Percentiles rank a stretch among this genome's conserved stretches.
phyloP scores from a whole-genome alignment of 2,329 filamentous ascomycete species.

The Xylogone sp. region DNA sequence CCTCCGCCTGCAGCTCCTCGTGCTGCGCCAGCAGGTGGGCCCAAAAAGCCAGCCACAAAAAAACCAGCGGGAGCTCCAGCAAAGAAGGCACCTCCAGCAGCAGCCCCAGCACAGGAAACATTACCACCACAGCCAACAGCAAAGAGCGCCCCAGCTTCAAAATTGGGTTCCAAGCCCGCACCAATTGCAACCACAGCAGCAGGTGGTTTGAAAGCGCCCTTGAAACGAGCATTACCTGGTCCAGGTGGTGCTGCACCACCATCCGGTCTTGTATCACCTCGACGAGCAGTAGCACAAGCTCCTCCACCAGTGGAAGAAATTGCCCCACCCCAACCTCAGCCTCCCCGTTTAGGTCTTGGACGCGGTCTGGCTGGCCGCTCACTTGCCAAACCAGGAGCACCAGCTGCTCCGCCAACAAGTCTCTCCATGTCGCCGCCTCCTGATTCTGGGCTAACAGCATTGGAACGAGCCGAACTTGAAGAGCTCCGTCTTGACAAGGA shows the following conservation, averaged over 20 bases:
- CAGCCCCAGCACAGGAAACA: slow-evolving; percentile 45
- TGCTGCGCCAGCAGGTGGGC: slow-evolving; percentile 36
- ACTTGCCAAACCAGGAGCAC: slow-evolving; percentile 64
- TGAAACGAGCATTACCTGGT: slow-evolving; percentile 48
- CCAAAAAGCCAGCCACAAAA: slow-evolving; percentile 40
- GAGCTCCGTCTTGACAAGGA: slow-evolving; percentile 84
- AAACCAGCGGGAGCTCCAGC: slow-evolving; percentile 36
- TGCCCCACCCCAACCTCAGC: slow-evolving; percentile 20
- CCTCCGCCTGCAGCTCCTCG: slow-evolving; percentile 58
- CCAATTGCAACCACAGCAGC: slow-evolving; percentile 36
- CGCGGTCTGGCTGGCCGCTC: slow-evolving; percentile 81
- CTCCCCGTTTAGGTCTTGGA: slow-evolving; percentile 30
- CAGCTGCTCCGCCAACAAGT: slow-evolving; percentile 44
- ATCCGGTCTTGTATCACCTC: slow-evolving; percentile 39
- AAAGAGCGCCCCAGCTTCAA: slow-evolving; percentile 43
- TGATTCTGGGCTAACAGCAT: slow-evolving; percentile 63
- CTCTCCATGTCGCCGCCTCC: slow-evolving; percentile 54
- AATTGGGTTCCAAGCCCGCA: slow-evolving; percentile 46
- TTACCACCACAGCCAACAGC: slow-evolving; percentile 56
- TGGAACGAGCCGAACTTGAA: slow-evolving; percentile 90
- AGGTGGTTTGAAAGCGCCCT: slow-evolving; percentile 53
- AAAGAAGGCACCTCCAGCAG: slow-evolving; percentile 44
- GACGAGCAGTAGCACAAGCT: slow-evolving; percentile 43
- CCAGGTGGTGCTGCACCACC: slow-evolving; percentile 36
- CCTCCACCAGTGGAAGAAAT: slow-evolving; percentile 41